phyloP scores from a whole-genome alignment of 108 stramenopile genomes.

The Nitzschia sp. region DNA sequence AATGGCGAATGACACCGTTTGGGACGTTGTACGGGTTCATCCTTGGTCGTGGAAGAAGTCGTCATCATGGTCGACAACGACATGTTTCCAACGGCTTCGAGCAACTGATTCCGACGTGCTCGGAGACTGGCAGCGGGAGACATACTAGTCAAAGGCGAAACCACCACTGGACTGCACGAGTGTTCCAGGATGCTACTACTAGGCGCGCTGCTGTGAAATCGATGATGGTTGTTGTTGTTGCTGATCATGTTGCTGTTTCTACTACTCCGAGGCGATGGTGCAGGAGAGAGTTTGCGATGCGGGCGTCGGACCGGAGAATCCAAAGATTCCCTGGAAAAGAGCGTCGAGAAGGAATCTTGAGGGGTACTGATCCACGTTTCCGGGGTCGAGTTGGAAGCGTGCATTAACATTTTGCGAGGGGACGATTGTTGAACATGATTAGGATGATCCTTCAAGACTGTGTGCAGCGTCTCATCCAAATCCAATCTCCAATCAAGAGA shows the following conservation, averaged over 20 bases:
- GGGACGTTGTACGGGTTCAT: background rate
- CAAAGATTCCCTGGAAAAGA: background rate
- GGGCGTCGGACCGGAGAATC: background rate
- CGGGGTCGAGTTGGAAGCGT: background rate
- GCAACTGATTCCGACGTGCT: too few relatives aligned
- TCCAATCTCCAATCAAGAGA: background rate
- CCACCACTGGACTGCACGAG: too few relatives aligned
- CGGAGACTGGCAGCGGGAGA: too few relatives aligned
- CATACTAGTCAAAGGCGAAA: too few relatives aligned
- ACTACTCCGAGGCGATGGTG: background rate
- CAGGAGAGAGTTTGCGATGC: background rate
- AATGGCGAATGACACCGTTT: background rate
- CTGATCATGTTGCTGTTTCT: background rate
- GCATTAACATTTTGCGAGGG: background rate
- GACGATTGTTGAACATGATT: background rate
- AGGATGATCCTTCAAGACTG: background rate
- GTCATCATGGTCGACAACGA: too few relatives aligned
- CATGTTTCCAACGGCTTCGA: too few relatives aligned
- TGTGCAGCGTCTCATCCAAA: background rate
- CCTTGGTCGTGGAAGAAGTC: too few relatives aligned
- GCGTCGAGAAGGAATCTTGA: constrained; percentile 4
- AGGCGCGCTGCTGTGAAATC: background rate
- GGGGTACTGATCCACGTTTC: background rate
- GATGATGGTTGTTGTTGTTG: background rate
- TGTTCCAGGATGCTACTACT: too few relatives aligned